Evolutionary conservation across 805 yeast genomes (phyloP).

Genomic region (Saturnispora besseyi): DNA sequence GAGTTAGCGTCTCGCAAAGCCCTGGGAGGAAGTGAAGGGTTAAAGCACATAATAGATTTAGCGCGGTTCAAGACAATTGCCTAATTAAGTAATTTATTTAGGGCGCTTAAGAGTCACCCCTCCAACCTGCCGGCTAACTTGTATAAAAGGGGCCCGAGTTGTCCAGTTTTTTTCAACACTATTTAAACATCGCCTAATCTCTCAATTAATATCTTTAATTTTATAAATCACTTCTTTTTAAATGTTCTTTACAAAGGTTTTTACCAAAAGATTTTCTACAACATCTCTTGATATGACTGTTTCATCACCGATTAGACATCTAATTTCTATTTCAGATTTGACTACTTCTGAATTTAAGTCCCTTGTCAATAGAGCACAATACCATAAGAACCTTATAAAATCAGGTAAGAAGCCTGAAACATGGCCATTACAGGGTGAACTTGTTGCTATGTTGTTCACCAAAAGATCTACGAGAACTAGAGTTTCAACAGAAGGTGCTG

Average conservation of each 20-base stretch:
- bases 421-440: constrained; percentile 61
- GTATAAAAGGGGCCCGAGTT: not conserved
- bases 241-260: constrained; percentile 12
- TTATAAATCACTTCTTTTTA: not conserved
- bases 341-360: constrained; percentile 59
- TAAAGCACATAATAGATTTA: not conserved
- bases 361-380: constrained; percentile 64
- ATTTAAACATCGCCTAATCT: not conserved
- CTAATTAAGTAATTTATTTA: constrained; percentile 12
- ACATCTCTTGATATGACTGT: constrained; percentile 13
- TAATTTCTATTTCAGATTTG: constrained; percentile 75
- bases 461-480: constrained; percentile 95
- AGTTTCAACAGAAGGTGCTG: constrained; percentile 90
- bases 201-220: not conserved
- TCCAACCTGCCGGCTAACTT: not conserved
- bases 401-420: constrained; percentile 36
- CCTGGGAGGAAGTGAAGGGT: not conserved
- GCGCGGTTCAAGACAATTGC: constrained; percentile 13
- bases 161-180: not conserved
- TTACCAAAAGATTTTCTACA: constrained; percentile 27
- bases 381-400: constrained; percentile 56
- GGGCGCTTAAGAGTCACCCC: constrained; percentile 14
- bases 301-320: constrained; percentile 45
- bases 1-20: not conserved
- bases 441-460: constrained; percentile 75